Evolutionary conservation across 1,139 yeast species (phyloP).

Genomic region (Yamadazyma conglobata): DNA sequence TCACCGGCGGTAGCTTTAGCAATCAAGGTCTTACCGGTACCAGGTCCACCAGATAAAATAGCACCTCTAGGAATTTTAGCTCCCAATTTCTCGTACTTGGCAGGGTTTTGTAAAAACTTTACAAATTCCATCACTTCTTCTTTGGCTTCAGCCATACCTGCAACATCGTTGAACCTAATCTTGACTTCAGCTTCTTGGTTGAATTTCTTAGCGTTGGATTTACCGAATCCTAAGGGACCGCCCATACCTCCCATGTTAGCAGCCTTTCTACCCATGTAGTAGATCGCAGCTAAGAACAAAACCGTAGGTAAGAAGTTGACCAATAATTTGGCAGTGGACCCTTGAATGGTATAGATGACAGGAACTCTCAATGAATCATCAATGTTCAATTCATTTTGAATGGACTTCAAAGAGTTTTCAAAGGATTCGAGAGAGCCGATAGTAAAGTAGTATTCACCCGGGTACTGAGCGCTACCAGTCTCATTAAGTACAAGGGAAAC

Average conservation of each 20-base stretch:
- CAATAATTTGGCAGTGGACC: conserved; percentile 58
- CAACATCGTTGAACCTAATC: conserved; percentile 87
- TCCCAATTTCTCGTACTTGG: conserved; percentile 84
- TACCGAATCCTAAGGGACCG: conserved; percentile 74
- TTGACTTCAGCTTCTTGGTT: conserved; percentile 90
- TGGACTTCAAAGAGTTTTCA: conserved; percentile 74
- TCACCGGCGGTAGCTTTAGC: conserved; percentile 99
- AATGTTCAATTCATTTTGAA: conserved; percentile 67
- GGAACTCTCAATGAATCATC: conserved; percentile 72
- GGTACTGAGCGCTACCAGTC: conserved; percentile 29
- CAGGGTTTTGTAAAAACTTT: conserved; percentile 83
- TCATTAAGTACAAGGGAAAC: conserved; percentile 41
- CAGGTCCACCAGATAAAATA: conserved; percentile 97
- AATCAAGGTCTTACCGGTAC: conserved; percentile 94
- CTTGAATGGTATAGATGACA: conserved; percentile 71
- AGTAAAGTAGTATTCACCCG: conserved; percentile 46
- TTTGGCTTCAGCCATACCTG: conserved; percentile 97
- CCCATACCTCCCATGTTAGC: conserved; percentile 59
- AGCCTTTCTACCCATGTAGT: conserved; percentile 58
- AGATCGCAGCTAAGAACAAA: conserved; percentile 79
- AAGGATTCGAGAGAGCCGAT: conserved; percentile 93
- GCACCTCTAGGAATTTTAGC: conserved; percentile 99
- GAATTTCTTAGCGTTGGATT: conserved; percentile 85
- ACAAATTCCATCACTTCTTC: conserved; percentile 98
- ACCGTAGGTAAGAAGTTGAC: conserved; percentile 79